A percentile compares a stretch with the other conserved stretches of the same genome.
Conservation (phyloP, 805 yeast species). For the Citeromyces nyonsensis region DNA sequence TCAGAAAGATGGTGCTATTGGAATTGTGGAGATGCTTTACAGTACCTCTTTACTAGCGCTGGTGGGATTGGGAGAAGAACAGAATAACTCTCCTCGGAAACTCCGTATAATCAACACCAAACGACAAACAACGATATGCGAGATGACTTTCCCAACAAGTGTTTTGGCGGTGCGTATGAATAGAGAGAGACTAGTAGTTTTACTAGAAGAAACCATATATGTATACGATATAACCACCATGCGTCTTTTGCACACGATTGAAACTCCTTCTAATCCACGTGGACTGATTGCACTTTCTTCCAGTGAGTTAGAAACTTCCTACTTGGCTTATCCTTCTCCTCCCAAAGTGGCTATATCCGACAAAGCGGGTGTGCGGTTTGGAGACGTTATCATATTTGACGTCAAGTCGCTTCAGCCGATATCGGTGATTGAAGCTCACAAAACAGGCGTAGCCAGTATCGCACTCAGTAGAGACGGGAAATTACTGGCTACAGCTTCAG, state of each 20-base stretch:
- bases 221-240: constrained; percentile 85
- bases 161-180: constrained; percentile 69
- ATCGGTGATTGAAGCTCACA: constrained; percentile 83
- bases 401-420: constrained; percentile 63
- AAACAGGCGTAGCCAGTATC: constrained; percentile 58
- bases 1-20: constrained; percentile 39
- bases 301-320: constrained; percentile 27
- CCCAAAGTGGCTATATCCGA: constrained; percentile 25
- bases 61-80: constrained; percentile 71
- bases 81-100: constrained; percentile 65
- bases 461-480: constrained; percentile 66
- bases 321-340: constrained; percentile 64
- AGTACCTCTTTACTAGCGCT: constrained; percentile 75
- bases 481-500: constrained; percentile 81
- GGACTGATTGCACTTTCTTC: constrained; percentile 55
- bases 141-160: constrained; percentile 73
- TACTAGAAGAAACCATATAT: constrained; percentile 71
- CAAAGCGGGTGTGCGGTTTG: constrained; percentile 20
- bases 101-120: constrained; percentile 76
- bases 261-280: constrained; percentile 38
- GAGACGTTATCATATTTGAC: constrained; percentile 76
- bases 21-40: constrained; percentile 83
- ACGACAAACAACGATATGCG: constrained; percentile 58
- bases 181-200: constrained; percentile 70
- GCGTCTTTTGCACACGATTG: constrained; percentile 64